Conservation (phyloP, 1,284 basidiomycete species). For the Austroboletus niveus region DNA sequence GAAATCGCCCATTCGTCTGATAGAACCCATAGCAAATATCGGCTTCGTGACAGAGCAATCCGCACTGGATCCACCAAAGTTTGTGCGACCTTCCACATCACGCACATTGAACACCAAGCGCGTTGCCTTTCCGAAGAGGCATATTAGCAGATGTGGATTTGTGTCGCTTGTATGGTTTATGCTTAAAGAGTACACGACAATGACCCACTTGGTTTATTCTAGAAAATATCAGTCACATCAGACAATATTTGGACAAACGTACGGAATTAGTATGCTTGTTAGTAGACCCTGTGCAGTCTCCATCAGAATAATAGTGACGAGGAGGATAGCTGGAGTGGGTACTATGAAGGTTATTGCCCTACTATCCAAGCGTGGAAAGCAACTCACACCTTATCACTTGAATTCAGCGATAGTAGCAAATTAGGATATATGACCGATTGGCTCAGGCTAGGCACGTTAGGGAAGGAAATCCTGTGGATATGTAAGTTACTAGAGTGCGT, state of each 20-base stretch:
- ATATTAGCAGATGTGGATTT: not conserved
- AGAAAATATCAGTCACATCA: not conserved
- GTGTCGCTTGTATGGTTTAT: not conserved
- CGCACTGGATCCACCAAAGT: not conserved
- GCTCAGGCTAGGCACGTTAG: too few relatives aligned
- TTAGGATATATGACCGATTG: too few relatives aligned
- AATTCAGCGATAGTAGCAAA: too few relatives aligned
- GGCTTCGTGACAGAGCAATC: not conserved
- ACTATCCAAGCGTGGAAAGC: too few relatives aligned
- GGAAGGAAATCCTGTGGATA: too few relatives aligned
- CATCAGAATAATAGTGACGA: not conserved
- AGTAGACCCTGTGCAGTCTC: not conserved
- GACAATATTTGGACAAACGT: not conserved
- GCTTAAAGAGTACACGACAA: not conserved
- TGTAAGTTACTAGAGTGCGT: too few relatives aligned
- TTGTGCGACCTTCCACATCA: not conserved
- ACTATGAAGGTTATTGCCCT: too few relatives aligned
- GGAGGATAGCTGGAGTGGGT: not conserved
- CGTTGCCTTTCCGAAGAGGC: not conserved
- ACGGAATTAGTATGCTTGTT: not conserved
- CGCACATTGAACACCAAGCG: constrained; percentile 5
- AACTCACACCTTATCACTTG: too few relatives aligned
- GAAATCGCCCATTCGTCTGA: not conserved
- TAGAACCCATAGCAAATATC: not conserved
- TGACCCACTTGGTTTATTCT: not conserved